Evolutionary conservation across 371 early-diverging fungal genomes (phyloP).

Genomic region (Funneliformis caledonium): DNA sequence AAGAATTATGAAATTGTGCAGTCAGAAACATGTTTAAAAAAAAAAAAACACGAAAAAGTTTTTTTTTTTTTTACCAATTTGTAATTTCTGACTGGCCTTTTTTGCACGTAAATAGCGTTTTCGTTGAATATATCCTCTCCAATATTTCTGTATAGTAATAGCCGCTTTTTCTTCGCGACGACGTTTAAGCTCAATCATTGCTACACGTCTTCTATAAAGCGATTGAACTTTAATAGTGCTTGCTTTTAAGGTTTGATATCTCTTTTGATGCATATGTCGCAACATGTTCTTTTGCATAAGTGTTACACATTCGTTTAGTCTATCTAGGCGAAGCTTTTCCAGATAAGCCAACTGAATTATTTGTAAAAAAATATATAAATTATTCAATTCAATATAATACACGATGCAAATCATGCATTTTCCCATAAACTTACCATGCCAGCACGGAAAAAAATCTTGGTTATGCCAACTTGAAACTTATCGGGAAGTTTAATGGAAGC

Average conservation of each 20-base stretch:
- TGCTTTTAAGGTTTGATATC: conserved; percentile 65
- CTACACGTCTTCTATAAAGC: conserved; percentile 66
- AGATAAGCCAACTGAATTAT: conserved; percentile 76
- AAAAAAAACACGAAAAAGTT: background rate
- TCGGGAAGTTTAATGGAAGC: conserved; percentile 73
- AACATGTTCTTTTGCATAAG: conserved; percentile 91
- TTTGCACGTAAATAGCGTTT: conserved; percentile 53
- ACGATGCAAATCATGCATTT: background rate
- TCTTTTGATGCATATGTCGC: conserved; percentile 71
- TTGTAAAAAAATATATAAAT: background rate
- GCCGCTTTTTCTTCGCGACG: conserved; percentile 79
- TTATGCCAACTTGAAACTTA: conserved; percentile 95
- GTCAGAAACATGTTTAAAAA: conserved; percentile 39
- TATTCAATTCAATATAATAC: conserved; percentile 15
- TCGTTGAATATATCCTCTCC: conserved; percentile 72
- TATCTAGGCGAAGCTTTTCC: conserved; percentile 87
- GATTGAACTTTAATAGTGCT: conserved; percentile 65
- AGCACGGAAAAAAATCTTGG: conserved; percentile 99
- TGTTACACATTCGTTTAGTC: conserved; percentile 79
- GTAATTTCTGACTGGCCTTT: conserved; percentile 50
- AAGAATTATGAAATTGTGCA: conserved; percentile 43
- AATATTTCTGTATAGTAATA: conserved; percentile 70
- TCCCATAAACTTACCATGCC: conserved; percentile 63
- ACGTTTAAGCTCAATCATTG: conserved; percentile 56
- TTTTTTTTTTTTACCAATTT: conserved; percentile 20